A percentile compares a stretch with the other conserved stretches of the same genome.
Evolutionary conservation across 208 protist genomes (phyloP).

Genomic region (Novymonas esmeraldas): DNA sequence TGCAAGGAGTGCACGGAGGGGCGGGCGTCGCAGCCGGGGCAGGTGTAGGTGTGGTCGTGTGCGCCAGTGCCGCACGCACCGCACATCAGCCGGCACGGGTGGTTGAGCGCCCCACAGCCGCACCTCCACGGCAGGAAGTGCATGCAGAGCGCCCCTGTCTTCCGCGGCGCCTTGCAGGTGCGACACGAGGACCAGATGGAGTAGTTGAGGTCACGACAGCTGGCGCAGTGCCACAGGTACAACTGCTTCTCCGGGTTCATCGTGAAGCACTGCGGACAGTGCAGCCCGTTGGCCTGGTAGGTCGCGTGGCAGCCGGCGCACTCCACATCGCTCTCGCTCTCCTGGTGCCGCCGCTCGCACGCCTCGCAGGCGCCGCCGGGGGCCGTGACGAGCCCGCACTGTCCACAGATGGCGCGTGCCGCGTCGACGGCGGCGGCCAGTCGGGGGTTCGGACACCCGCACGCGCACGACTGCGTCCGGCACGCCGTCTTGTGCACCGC

Average conservation of each 20-base stretch:
- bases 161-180: constrained; percentile 40
- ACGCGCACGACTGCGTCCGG: constrained; percentile 21
- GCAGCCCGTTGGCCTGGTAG: constrained; percentile 45
- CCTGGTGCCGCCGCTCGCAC: constrained; percentile 25
- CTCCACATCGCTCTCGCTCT: constrained; percentile 2
- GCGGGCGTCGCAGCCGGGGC: constrained; percentile 36
- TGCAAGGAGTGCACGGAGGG: constrained; percentile 11
- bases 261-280: constrained; percentile 70
- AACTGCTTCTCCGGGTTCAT: constrained; percentile 37
- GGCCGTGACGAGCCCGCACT: constrained; percentile 42
- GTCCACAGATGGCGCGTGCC: constrained; percentile 30
- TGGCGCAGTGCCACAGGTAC: constrained; percentile 68
- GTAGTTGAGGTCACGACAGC: constrained; percentile 61
- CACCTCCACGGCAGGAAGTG: constrained; percentile 71
- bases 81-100: constrained; percentile 57
- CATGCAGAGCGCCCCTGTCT: constrained; percentile 35
- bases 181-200: constrained; percentile 74
- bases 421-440: constrained; percentile 14
- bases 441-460: constrained; percentile 27
- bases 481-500: constrained; percentile 11
- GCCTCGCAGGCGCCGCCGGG: constrained; percentile 23
- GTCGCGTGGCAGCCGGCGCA: constrained; percentile 44
- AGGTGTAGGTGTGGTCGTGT: constrained; percentile 47
- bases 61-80: constrained; percentile 33
- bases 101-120: constrained; percentile 62